Evolutionary conservation across 2,329 filamentous ascomycete species (phyloP), one percentile per base, ranked within the genome.

Genomic region (Sporothrix schenckii): DNA sequence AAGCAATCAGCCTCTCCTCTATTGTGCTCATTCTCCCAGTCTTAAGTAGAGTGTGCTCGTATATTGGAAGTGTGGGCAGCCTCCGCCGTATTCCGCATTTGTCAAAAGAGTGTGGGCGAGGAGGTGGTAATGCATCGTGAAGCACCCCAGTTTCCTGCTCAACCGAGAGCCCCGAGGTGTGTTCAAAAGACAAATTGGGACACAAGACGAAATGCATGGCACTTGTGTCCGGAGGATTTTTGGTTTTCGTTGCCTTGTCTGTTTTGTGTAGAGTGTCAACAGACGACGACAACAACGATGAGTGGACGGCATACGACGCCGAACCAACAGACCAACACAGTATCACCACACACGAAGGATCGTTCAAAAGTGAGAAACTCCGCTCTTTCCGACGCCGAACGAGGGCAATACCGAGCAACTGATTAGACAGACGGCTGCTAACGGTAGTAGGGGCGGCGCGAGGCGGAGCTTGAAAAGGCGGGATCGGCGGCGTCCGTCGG

Each of bases 391-490:
- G 47, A n/a, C 44, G 44, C 30, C 30, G 56, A 50, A 52, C 14
- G n/a, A 41, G 27, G 49, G 44, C 52, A 34, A 68, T 49, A 60
- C 53, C 66, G 66, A 68, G 53, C 34, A 41, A n/a, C 16, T 68
- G 52, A 41, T 41, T 61, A 61, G 53, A 61, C 39, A 52, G 47
- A 41, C 41, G 44, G 66, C n/a, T 50, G 50, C 54, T 24, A 60
- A 69, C 66, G 66, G 66, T 16, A 24, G 54, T 21, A 47, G 27
- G 24, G 7, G 54, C 66, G 66, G 66, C 44, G 41, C 66, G 66
- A 60, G 54, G 49, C 58, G 68, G 68, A 56, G 58, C 27, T 50
- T 53, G 68, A 69, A 69, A 54, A 53, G 68, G 68, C 68, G 68
- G 68, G 58, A 63, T 63, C 58, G 58, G 68, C 68, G 68, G 58